Percentiles rank a stretch among this genome's conserved stretches.
Evolutionary conservation across 1,139 yeast species (phyloP).

Genomic region (Blastobotrys malaysiensis): DNA sequence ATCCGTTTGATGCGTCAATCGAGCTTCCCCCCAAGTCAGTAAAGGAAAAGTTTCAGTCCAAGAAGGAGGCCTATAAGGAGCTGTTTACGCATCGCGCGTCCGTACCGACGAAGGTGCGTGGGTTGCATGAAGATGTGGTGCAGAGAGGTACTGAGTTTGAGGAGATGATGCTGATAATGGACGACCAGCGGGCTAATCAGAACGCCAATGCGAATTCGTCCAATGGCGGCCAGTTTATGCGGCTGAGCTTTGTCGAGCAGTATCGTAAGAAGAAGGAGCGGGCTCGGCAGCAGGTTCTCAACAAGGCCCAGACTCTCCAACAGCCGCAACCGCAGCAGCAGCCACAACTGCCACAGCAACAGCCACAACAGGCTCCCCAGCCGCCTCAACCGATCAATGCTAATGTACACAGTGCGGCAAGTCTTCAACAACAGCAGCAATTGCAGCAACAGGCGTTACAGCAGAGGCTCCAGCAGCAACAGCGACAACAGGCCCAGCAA

Average conservation of each 20-base stretch:
- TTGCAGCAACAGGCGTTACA: conserved; percentile 12
- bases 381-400: conserved; percentile 13
- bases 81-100: conserved; percentile 25
- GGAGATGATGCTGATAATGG: conserved; percentile 66
- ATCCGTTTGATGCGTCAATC: conserved; percentile 5
- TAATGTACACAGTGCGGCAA: conserved; percentile 17
- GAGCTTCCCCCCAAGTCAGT: conserved; percentile 4
- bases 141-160: conserved; percentile 82
- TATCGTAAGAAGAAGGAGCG: conserved; percentile 34
- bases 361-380: conserved; percentile 19
- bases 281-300: conserved; percentile 22
- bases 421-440: conserved; percentile 18
- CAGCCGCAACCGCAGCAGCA: conserved; percentile 15
- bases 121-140: conserved; percentile 55
- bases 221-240: conserved; percentile 36
- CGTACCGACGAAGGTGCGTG: conserved; percentile 24
- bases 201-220: conserved; percentile 17
- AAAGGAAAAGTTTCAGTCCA: background rate
- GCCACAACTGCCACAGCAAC: conserved; percentile 10
- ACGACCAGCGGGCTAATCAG: conserved; percentile 28
- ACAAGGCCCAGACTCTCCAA: conserved; percentile 16
- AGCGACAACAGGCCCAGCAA: conserved; percentile 12
- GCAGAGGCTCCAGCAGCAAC: conserved; percentile 14
- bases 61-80: conserved; percentile 13
- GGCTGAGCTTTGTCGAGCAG: conserved; percentile 39